phyloP scores from a whole-genome alignment of 2,329 filamentous ascomycete genomes.

The Talaromyces sp. region DNA sequence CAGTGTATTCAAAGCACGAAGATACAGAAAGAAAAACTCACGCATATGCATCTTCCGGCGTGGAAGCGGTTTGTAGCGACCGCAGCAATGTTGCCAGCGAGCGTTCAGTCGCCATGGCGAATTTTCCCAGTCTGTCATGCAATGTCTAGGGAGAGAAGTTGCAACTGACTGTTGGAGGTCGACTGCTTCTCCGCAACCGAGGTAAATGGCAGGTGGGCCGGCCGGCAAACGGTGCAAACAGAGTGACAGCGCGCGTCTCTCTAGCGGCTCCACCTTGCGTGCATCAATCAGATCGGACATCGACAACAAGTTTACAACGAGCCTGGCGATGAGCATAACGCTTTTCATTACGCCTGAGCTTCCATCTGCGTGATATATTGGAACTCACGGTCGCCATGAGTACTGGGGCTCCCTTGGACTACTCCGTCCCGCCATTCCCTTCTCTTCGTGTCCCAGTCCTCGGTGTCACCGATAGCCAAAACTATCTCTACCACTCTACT shows the following conservation, averaged over 20 bases:
- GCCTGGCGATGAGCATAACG: neutral
- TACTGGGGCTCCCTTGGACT: conserved; percentile 49
- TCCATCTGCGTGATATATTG: neutral
- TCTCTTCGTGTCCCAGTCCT: conserved; percentile 71
- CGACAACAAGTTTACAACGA: no score
- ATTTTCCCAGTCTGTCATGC: neutral
- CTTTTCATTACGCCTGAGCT: neutral
- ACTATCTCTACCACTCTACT: conserved; percentile 64
- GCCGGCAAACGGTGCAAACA: conserved; percentile 1
- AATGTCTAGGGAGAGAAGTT: neutral
- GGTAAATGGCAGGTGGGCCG: neutral
- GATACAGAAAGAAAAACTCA: conserved; percentile 24
- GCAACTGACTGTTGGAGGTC: neutral
- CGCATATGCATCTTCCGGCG: conserved; percentile 55
- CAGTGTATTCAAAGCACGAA: conserved; percentile 4
- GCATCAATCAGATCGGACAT: neutral
- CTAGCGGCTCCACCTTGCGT: neutral
- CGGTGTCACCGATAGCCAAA: conserved; percentile 49
- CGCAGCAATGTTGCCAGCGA: conserved; percentile 55
- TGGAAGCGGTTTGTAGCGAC: conserved; percentile 53
- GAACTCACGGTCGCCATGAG: conserved; percentile 12
- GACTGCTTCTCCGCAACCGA: conserved; percentile 1
- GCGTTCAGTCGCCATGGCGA: conserved; percentile 53
- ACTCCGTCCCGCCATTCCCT: conserved; percentile 68
- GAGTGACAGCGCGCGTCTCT: no score